These are phyloP conservation scores for Cetraspora pellucida DNA, from an alignment of 192 early-diverging fungal genomes.

Conservation along the genomic window DNA sequence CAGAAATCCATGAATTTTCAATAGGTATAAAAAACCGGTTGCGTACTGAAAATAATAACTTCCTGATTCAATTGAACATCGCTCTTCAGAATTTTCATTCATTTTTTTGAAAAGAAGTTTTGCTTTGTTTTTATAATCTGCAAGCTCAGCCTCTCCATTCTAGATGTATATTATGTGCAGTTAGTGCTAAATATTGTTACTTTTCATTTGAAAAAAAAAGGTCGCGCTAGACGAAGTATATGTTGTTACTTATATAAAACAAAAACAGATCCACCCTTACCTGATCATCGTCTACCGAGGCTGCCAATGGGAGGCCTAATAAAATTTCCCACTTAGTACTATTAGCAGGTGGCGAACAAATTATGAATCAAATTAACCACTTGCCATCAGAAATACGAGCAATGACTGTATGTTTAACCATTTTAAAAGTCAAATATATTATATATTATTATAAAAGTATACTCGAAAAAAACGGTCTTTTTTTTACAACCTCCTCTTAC, in stretches of 20 bases:
- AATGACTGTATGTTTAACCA: conserved; percentile 95
- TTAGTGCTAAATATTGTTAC: not conserved
- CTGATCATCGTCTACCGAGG: conserved; percentile 95
- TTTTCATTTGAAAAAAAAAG: not conserved
- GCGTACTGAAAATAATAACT: conserved; percentile 86
- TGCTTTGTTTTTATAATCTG: conserved; percentile 92
- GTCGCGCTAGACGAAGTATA: too few relatives aligned
- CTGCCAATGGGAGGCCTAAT: conserved; percentile 83
- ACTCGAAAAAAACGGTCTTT: too few relatives aligned
- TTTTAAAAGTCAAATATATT: conserved; percentile 32
- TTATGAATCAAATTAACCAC: not conserved
- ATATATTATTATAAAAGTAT: too few relatives aligned
- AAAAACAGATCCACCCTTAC: conserved; percentile 38
- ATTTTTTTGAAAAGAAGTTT: conserved; percentile 92
- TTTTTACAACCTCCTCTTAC: too few relatives aligned
- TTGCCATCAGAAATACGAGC: conserved; percentile 86
- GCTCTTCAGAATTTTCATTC: conserved; percentile 78
- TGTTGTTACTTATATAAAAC: not conserved
- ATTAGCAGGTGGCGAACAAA: not conserved
- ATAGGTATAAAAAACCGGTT: not conserved
- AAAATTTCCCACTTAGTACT: too few relatives aligned
- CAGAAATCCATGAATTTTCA: not conserved
- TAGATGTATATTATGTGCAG: conserved; percentile 10
- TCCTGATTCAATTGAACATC: conserved; percentile 95
- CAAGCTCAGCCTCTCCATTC: conserved; percentile 78